Conservation (phyloP, 148 eudicot genomes). For the Rhododendron molle region DNA sequence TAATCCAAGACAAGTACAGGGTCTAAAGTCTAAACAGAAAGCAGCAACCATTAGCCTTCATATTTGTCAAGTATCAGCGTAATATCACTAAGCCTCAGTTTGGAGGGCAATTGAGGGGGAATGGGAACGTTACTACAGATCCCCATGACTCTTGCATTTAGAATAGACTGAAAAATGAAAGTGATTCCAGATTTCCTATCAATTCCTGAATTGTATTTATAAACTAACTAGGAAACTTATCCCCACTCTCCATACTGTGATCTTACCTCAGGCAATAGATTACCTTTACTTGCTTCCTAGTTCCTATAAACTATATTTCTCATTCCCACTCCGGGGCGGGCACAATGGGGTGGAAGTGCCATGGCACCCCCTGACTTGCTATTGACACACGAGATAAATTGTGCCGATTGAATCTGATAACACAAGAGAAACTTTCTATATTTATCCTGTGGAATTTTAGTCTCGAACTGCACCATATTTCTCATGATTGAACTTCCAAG, state of each 20-base stretch:
- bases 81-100: not conserved
- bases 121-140: not conserved
- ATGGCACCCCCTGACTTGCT: no score
- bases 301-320: not conserved
- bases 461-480: not conserved
- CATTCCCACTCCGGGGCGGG: not conserved
- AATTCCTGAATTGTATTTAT: not conserved
- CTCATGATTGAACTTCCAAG: not conserved
- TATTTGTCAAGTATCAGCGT: not conserved
- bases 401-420: not conserved
- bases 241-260: not conserved
- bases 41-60: not conserved
- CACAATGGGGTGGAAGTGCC: not conserved
- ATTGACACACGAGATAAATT: not conserved
- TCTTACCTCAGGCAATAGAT: not conserved
- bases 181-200: not conserved
- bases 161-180: not conserved
- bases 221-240: not conserved
- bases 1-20: not conserved
- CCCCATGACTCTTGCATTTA: not conserved
- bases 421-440: not conserved
- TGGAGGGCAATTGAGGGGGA: not conserved
- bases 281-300: not conserved
- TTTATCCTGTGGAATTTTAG: not conserved
- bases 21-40: not conserved